Evolutionary conservation across 2,329 filamentous ascomycete species (phyloP), one percentile per base, ranked within the genome.

Genomic region (Acrocalymma vagum): DNA sequence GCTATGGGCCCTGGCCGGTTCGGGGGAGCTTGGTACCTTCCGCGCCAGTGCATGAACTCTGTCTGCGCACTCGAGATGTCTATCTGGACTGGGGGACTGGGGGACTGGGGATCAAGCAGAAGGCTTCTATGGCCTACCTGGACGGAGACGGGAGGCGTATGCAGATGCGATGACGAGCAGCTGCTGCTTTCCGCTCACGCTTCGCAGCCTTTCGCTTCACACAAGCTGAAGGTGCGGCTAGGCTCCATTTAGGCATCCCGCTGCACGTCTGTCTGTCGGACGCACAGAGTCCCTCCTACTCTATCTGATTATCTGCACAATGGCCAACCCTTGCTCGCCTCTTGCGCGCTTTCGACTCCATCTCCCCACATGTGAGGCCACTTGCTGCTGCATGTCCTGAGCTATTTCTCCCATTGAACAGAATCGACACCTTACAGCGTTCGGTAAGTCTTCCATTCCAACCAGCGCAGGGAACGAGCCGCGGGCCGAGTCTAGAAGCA

Each of bases 321-420:
- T 56, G 45, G 37, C 20, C 23, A 34, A 20, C 17, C 16, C 31
- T 27, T 31, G n/a, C n/a, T n/a, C n/a, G n/a, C n/a, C 34, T 37
- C n/a, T 14, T 22, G 18, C 42, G n/a, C n/a, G n/a, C n/a, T n/a
- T n/a, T n/a, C n/a, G n/a, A n/a, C n/a, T n/a, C n/a, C 22, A 23
- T 23, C n/a, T 43, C n/a, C 18, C 42, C 33, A 30, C 51, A 45
- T 53, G 51, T 57, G 51, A 55, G 29, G 23, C 48, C 48, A 39
- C 42, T 44, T 48, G 48, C 51, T 46, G 48, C 25, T 45, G 26
- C 25, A 41, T 37, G 27, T 38, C 22, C 37, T 16, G 28, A n/a
- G n/a, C n/a, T n/a, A n/a, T n/a, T n/a, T n/a, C n/a, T n/a, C n/a
- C n/a, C n/a, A n/a, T n/a, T n/a, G n/a, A n/a, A n/a, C n/a, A n/a